Base-by-base conservation (phyloP, 805 yeast genomes). In the Suhomyces sp. region DNA sequence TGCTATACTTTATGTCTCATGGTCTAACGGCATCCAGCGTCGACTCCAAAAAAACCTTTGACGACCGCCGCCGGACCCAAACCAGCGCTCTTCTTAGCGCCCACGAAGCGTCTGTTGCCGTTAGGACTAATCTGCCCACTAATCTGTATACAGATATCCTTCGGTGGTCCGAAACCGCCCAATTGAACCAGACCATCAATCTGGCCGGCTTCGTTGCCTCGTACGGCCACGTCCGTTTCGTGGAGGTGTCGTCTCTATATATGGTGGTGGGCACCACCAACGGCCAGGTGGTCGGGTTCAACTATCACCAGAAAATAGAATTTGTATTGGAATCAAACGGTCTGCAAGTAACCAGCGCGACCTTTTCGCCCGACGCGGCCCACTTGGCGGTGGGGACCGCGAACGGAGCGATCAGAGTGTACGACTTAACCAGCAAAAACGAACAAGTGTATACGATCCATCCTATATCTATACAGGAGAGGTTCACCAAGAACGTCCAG, bases 201-300 rank as follows among this genome's bases (percentile, higher is more conserved):
- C 56, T 71, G 5, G 41, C 61, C 6, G 63, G 57, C 5, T 72
- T 72, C 46, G 8, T 59, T 1, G 26, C 58, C 6, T 49, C 50
- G 10, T 60, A 64, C 50, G 77, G 77, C 10, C 27, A 44, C 3
- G 62, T 65, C 2, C 49, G 53, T 5, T 55, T 41, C 41, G 46
- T 72, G 12, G 65, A 62, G 45, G 62, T 71, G 8, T 65, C 70
- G 2, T 56, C 72, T 1, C 50, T 69, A 6, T 68, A 77, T 31
- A 71, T 87, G 6, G 83, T 83, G 0, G 60, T 91, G 6, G 97
- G 96, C 2, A 91, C 97, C 0, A 61, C 79, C 0, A 80, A 79
- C 48, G 96, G 96, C 1, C 71, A 66, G 36, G 72, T 90, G 0
- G 66, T 88, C 5, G 73, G 87, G 5, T 91, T 89, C 66, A 87